phyloP scores from a whole-genome alignment of 1,139 yeast species.

The Geotrichum macrosporum region DNA sequence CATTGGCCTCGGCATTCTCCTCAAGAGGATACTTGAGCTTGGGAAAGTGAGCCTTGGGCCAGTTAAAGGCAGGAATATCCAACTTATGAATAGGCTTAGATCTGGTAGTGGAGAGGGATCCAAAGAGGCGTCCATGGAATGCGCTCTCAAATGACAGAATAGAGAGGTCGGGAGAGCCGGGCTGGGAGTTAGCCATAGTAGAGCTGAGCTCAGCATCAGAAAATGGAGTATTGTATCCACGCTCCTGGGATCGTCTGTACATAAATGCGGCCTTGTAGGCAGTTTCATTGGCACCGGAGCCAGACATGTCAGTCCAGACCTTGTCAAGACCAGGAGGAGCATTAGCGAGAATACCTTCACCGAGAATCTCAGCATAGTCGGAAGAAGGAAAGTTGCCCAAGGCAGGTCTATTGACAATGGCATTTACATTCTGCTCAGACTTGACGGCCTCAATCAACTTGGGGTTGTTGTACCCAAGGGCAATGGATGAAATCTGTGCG shows the following conservation, averaged over 20 bases:
- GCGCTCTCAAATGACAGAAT: constrained; percentile 68
- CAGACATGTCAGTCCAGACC: constrained; percentile 72
- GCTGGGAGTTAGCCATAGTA: constrained; percentile 63
- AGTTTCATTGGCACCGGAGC: constrained; percentile 80
- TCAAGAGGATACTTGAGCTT: constrained; percentile 68
- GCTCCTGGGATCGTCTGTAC: constrained; percentile 61
- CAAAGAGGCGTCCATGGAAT: constrained; percentile 82
- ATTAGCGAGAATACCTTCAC: constrained; percentile 52
- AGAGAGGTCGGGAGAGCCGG: constrained; percentile 71
- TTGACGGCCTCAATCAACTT: constrained; percentile 57
- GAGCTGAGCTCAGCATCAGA: constrained; percentile 56
- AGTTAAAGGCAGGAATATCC: constrained; percentile 76
- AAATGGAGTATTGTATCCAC: constrained; percentile 49
- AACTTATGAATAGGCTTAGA: constrained; percentile 81
- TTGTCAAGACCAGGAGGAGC: constrained; percentile 69
- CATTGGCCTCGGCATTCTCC: constrained; percentile 51
- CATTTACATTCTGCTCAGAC: constrained; percentile 60
- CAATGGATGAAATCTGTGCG: constrained; percentile 74
- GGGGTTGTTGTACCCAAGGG: constrained; percentile 78
- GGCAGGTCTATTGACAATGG: constrained; percentile 73
- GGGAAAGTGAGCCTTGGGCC: constrained; percentile 88
- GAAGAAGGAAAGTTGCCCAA: constrained; percentile 68
- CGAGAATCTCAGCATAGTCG: constrained; percentile 56
- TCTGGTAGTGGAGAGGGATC: constrained; percentile 71
- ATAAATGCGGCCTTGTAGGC: constrained; percentile 82